phyloP scores from a whole-genome alignment of 306 rosid genomes.

The Pterocarpus santalinus region DNA sequence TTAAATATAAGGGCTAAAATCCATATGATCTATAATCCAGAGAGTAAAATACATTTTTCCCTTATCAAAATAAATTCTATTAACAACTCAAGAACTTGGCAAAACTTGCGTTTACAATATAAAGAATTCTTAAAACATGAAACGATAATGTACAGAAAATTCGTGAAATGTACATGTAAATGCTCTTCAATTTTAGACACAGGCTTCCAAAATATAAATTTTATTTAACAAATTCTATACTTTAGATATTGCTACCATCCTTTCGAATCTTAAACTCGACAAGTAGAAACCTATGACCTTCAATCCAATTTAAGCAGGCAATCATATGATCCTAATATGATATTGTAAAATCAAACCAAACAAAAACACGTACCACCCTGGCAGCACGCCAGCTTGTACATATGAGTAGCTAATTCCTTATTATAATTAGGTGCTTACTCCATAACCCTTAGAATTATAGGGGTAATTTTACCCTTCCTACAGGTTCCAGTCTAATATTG shows the following conservation, averaged over 20 bases:
- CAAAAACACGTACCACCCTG: background rate
- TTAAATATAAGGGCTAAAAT: too few species aligned
- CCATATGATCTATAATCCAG: too few species aligned
- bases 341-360: background rate
- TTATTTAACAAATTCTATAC: background rate
- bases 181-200: background rate
- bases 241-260: too few species aligned
- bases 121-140: background rate
- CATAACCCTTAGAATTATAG: too few species aligned
- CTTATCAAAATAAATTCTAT: background rate
- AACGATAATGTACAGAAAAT: background rate
- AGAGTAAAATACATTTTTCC: background rate
- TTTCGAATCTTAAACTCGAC: background rate
- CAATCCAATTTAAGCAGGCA: background rate
- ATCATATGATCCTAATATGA: background rate
- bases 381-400: slow-evolving; percentile 31
- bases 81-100: background rate
- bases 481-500: too few species aligned
- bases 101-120: background rate
- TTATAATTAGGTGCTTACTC: too few species aligned
- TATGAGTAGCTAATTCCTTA: slow-evolving; percentile 43
- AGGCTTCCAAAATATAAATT: background rate
- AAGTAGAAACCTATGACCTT: background rate
- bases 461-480: too few species aligned
- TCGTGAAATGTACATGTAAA: background rate